Percentiles rank a stretch among this genome's conserved stretches.
These are phyloP conservation scores for Marsdenia floribunda DNA, from an alignment of 257 asterid genomes.

Conservation along the genomic window DNA sequence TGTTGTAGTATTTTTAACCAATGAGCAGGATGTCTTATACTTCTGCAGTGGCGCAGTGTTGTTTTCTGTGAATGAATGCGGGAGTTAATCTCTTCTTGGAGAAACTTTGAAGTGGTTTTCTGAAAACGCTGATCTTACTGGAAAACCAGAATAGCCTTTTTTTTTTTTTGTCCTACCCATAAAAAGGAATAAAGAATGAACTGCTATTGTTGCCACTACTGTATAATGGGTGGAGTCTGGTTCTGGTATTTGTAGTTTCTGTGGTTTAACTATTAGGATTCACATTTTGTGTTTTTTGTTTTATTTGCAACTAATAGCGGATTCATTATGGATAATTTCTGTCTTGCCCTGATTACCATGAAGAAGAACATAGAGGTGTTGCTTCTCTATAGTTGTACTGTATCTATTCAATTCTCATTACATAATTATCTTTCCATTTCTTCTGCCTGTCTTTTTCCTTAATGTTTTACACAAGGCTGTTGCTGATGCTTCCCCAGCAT, in stretches of 20 bases:
- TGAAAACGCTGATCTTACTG: not conserved
- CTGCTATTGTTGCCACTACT: not conserved
- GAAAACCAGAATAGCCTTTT: not conserved
- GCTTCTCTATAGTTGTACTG: not conserved
- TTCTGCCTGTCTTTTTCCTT: conserved; percentile 29
- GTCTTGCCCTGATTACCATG: not conserved
- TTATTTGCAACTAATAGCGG: not conserved
- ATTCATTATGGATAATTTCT: not conserved
- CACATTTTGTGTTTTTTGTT: not conserved
- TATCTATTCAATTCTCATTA: not conserved
- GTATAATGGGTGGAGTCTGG: not conserved
- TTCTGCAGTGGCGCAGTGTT: not conserved
- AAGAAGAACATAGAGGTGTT: not conserved
- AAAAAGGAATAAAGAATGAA: not conserved
- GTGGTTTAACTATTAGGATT: not conserved
- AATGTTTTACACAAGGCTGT: conserved; percentile 70
- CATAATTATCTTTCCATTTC: not conserved
- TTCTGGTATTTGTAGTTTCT: not conserved
- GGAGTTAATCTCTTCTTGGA: not conserved
- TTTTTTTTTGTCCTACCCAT: not conserved
- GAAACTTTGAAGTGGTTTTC: not conserved
- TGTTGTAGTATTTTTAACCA: not conserved
- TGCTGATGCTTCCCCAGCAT: conserved; percentile 68
- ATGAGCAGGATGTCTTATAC: not conserved
- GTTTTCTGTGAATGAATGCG: not conserved